Conservation (phyloP, 2,329 filamentous ascomycete genomes). For the Trichoderma sp. region DNA sequence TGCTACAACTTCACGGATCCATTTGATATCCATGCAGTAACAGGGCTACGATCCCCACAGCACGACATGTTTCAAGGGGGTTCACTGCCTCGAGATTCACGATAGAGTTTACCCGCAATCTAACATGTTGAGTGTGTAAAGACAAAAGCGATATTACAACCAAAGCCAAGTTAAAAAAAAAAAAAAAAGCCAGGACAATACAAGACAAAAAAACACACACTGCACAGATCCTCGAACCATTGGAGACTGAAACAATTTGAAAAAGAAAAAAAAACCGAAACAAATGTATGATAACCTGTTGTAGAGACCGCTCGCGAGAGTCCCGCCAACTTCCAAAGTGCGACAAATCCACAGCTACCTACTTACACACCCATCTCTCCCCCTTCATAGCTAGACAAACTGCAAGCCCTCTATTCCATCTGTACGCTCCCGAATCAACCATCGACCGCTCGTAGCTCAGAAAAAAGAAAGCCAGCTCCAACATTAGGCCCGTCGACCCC, state of each 20-base stretch:
- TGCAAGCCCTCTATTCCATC: slow-evolving; percentile 24
- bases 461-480: slow-evolving; percentile 29
- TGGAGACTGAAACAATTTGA: not conserved
- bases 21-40: not conserved
- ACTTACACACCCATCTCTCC: slow-evolving; percentile 5
- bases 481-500: slow-evolving; percentile 36
- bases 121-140: slow-evolving; percentile 16
- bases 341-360: slow-evolving; percentile 26
- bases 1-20: not conserved
- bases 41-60: not conserved
- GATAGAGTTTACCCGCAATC: not conserved
- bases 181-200: slow-evolving; percentile 22
- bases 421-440: slow-evolving; percentile 33
- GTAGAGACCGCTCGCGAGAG: slow-evolving; percentile 41
- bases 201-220: slow-evolving; percentile 30
- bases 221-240: slow-evolving; percentile 32
- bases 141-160: slow-evolving; percentile 18
- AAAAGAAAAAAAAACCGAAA: slow-evolving; percentile 29
- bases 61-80: not conserved
- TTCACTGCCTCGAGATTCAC: not conserved
- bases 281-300: slow-evolving; percentile 50
- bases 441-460: slow-evolving; percentile 31
- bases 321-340: slow-evolving; percentile 31
- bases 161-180: slow-evolving; percentile 8
- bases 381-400: slow-evolving; percentile 21